Conservation (phyloP, 495 filamentous ascomycete genomes). For the Hyaloscypha bicolor region DNA sequence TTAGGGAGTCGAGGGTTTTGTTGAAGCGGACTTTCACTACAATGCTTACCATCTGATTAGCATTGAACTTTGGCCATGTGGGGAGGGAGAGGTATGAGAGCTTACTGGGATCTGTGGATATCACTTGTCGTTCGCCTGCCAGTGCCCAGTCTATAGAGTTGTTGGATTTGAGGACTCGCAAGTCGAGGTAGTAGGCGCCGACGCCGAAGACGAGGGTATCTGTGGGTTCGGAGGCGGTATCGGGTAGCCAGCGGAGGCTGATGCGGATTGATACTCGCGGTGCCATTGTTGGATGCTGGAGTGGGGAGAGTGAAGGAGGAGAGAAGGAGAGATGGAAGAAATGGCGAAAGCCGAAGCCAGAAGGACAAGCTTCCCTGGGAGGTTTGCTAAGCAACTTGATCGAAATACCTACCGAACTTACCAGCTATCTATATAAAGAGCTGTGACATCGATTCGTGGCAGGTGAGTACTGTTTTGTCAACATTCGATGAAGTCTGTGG, state of each 20-base stretch:
- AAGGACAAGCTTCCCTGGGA: not conserved
- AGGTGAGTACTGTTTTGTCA: not conserved
- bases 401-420: not conserved
- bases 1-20: constrained; percentile 21
- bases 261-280: constrained; percentile 43
- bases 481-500: not conserved
- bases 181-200: constrained; percentile 19
- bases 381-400: not conserved
- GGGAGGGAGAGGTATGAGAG: not conserved
- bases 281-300: constrained; percentile 9
- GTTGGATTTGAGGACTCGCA: constrained; percentile 19
- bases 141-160: constrained; percentile 21
- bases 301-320: not conserved
- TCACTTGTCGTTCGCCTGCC: constrained; percentile 15
- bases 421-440: not conserved
- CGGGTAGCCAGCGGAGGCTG: constrained; percentile 47
- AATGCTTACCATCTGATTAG: not conserved
- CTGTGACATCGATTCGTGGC: not conserved
- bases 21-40: constrained; percentile 24
- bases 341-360: not conserved
- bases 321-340: not conserved
- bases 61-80: not conserved
- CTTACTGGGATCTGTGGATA: constrained; percentile 20
- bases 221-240: constrained; percentile 42
- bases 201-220: constrained; percentile 41